phyloP scores from a whole-genome alignment of 768 basidiomycete genomes.

The Collybiopsis confluens region DNA sequence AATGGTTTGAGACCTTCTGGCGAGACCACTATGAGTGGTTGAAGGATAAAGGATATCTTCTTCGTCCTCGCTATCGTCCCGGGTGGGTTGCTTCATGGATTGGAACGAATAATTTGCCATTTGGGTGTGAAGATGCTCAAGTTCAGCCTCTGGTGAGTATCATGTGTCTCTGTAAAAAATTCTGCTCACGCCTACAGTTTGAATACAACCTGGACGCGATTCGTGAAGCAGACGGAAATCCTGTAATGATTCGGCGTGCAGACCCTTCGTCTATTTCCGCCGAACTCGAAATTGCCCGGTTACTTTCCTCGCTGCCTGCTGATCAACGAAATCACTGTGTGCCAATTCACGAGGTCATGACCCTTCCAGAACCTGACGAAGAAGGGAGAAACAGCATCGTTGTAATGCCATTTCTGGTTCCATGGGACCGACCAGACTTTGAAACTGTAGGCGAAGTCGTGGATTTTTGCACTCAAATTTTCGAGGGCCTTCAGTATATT shows the following conservation, averaged over 20 bases:
- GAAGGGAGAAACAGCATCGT: background rate
- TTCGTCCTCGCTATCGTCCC: conserved; percentile 27
- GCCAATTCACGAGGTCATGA: conserved; percentile 5
- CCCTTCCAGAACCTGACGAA: background rate
- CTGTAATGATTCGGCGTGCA: conserved; percentile 20
- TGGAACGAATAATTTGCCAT: conserved; percentile 5
- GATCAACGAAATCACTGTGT: conserved; percentile 11
- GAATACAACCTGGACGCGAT: conserved; percentile 23
- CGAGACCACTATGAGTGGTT: conserved; percentile 25
- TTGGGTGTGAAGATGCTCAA: conserved; percentile 9
- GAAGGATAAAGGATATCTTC: conserved; percentile 24
- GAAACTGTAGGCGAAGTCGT: conserved; percentile 21
- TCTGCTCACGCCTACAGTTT: background rate
- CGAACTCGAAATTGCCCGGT: conserved; percentile 24
- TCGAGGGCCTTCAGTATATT: conserved; percentile 25
- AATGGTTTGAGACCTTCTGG: conserved; percentile 1
- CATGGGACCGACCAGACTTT: conserved; percentile 11
- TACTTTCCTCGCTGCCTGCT: background rate
- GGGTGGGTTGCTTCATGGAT: conserved; percentile 33
- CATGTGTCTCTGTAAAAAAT: background rate
- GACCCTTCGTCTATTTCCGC: conserved; percentile 9
- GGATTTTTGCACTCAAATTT: conserved; percentile 19
- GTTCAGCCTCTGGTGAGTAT: background rate
- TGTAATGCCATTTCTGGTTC: conserved; percentile 8
- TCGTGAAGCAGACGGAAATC: conserved; percentile 21